phyloP scores from a whole-genome alignment of 2,329 filamentous ascomycete genomes.

The Colletotrichum scovillei region DNA sequence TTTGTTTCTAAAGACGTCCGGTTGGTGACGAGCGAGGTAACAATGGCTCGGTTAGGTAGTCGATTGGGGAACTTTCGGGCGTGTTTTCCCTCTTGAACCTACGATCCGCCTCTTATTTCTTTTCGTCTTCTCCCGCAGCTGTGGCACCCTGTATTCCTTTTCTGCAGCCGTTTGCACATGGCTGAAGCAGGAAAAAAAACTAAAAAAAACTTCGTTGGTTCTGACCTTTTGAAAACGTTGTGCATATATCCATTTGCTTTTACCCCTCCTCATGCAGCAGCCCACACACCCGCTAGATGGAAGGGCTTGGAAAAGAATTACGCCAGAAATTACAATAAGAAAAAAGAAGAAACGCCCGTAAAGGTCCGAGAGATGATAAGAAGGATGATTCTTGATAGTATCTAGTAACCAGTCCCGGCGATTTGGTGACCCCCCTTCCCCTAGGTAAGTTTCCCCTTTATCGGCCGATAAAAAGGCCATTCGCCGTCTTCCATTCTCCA shows the following conservation, averaged over 20 bases:
- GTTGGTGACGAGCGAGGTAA: not conserved
- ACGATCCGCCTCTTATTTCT: not conserved
- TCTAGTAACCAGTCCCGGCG: not conserved
- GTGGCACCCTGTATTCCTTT: not conserved
- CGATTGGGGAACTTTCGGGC: not conserved
- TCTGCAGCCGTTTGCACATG: conserved; percentile 1
- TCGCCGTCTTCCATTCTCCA: not conserved
- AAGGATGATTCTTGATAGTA: not conserved
- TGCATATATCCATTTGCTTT: not conserved
- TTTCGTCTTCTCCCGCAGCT: not conserved
- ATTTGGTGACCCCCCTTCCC: not conserved
- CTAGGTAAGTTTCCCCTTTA: not conserved
- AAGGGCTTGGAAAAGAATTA: not conserved
- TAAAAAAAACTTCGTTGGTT: conserved; percentile 14
- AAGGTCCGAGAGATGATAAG: not conserved
- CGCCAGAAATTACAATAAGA: not conserved
- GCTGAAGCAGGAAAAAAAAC: not conserved
- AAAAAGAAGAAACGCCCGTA: too few relatives aligned
- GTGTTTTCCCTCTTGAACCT: not conserved
- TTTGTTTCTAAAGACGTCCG: not conserved
- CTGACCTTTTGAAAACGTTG: not conserved
- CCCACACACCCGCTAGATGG: conserved; percentile 1
- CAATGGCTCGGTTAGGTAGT: not conserved
- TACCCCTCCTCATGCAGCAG: conserved; percentile 24
- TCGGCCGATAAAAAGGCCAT: not conserved